Evolutionary conservation across 164 flowering plant genomes (phyloP), one percentile per base, ranked within the genome.

Genomic region (Dillenia turbinata): DNA sequence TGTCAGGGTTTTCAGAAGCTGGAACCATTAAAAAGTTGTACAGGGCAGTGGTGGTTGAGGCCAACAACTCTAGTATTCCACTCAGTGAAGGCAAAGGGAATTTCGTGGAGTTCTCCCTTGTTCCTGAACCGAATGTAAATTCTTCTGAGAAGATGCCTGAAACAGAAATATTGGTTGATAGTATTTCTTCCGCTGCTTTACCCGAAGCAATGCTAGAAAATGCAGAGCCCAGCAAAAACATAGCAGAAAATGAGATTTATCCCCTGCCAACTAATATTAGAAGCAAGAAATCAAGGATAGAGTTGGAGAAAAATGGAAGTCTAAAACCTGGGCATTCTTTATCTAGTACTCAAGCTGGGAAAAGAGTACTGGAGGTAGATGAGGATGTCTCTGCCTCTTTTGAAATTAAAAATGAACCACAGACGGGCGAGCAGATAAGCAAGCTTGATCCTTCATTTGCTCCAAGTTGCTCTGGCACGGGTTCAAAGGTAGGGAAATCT

Each of bases 21-120:
- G 90, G 85, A 63, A 70, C 80, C 49, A 78, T 81, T 19, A 79
- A 81, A 65, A 83, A 76, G 59, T 68, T 84, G 71, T 82, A 83
- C 69, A 80, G 77, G 61, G 65, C 88, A 52, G 89, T 84, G 58
- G 83, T 77, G 2, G 80, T 74, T 64, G 86, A 83, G 70, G 71
- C 79, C 13, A 60, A 62, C 63, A 86, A 69, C 64, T 73, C 81
- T 59, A 78, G 82, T 46, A 61, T 68, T 64, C 68, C 80, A 2
- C 8, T 67, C 0, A 61, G 64, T 53, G 78, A 79, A 66, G 83
- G 78, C 49, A 78, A 78, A 70, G 78, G 75, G 52, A 82, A 75
- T 59, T 61, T 79, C 46, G 66, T 85, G 52, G 88, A 88, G 69
- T 72, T 87, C 54, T 85, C 88, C 10, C 77, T 81, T 68, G 78